Evolutionary conservation across 2,329 filamentous ascomycete genomes (phyloP).

Genomic region (Ophiocordyceps polyrhachis-furcata): DNA sequence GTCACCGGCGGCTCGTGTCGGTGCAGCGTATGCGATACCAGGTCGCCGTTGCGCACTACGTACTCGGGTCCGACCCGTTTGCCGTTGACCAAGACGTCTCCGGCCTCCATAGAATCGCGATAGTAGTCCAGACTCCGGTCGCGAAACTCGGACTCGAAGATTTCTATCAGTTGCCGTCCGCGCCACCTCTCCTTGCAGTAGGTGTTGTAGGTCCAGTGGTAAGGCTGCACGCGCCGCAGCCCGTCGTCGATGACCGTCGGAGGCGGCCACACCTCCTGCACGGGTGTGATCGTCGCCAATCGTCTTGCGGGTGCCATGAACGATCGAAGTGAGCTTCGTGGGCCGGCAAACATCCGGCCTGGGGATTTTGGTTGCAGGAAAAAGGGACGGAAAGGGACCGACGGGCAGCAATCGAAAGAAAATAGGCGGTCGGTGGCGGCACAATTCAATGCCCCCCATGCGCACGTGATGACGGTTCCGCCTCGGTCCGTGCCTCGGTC

Average conservation of each 20-base stretch:
- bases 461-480: background rate
- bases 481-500: background rate
- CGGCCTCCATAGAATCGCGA: slow-evolving; percentile 60
- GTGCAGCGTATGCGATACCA: slow-evolving; percentile 85
- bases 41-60: slow-evolving; percentile 68
- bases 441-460: slow-evolving; percentile 5
- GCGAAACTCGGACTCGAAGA: slow-evolving; percentile 83
- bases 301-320: background rate
- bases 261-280: slow-evolving; percentile 25
- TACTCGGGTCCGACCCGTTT: slow-evolving; percentile 48
- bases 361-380: too few relatives aligned
- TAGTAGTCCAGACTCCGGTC: slow-evolving; percentile 81
- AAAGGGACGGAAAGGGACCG: too few relatives aligned
- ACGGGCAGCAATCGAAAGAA: background rate
- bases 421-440: slow-evolving; percentile 11
- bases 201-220: slow-evolving; percentile 89
- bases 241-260: slow-evolving; percentile 77
- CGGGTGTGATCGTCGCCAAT: slow-evolving; percentile 13
- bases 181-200: slow-evolving; percentile 91
- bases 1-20: slow-evolving; percentile 91
- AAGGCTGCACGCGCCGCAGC: slow-evolving; percentile 66
- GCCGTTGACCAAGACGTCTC: slow-evolving; percentile 65
- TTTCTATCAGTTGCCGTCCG: slow-evolving; percentile 59
- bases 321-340: background rate
- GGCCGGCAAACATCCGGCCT: background rate